Percentiles rank a stretch among this genome's conserved stretches.
Conservation (phyloP, 148 eudicot species). For the Limonium bicolor region DNA sequence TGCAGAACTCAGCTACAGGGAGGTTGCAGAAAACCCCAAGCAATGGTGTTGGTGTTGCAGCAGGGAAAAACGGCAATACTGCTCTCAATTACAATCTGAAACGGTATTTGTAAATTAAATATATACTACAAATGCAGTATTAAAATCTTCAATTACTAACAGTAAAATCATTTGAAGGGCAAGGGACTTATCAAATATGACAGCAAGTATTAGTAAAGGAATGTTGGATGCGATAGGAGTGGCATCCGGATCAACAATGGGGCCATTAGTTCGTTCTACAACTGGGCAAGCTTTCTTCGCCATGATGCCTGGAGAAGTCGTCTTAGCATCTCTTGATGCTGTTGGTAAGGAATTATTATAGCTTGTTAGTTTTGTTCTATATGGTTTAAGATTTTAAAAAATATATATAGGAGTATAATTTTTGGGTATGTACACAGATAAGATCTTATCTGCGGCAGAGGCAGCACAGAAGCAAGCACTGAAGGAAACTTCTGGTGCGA, state of each 20-base stretch:
- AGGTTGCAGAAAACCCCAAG: constrained; percentile 7
- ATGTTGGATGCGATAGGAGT: constrained; percentile 72
- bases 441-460: constrained; percentile 65
- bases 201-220: constrained; percentile 74
- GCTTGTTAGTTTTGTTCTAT: neutral
- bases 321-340: constrained; percentile 88
- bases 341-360: constrained; percentile 39
- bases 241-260: constrained; percentile 67
- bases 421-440: constrained; percentile 29
- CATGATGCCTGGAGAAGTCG: constrained; percentile 83
- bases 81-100: constrained; percentile 53
- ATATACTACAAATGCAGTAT: neutral
- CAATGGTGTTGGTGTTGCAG: constrained; percentile 9
- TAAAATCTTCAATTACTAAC: neutral
- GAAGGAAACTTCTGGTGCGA: constrained; percentile 62
- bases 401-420: neutral
- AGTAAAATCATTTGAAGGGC: constrained; percentile 20
- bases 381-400: neutral
- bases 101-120: constrained; percentile 26
- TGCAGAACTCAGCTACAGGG: constrained; percentile 7
- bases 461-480: constrained; percentile 76
- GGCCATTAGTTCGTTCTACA: constrained; percentile 57
- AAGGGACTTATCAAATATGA: constrained; percentile 49
- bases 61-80: constrained; percentile 23
- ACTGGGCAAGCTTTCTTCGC: constrained; percentile 56